Conservation (phyloP, 306 rosid genomes). For the Casuarina glauca region DNA sequence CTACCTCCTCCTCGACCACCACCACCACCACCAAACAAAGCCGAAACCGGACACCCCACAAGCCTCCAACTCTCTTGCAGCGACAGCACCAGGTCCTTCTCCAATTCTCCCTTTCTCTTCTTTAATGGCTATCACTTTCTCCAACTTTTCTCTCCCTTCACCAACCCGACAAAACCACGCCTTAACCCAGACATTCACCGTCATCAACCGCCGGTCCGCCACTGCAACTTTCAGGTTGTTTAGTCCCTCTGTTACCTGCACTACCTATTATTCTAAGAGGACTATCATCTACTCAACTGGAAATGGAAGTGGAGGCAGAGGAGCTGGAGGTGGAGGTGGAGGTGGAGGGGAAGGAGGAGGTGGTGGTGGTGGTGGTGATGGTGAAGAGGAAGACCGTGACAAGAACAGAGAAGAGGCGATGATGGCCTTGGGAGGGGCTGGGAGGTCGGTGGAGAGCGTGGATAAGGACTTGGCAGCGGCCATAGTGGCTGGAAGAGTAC, state of each 20-base stretch:
- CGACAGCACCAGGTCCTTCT: neutral
- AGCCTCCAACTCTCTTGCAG: conserved; percentile 7
- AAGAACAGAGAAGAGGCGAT: conserved; percentile 64
- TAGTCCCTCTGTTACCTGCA: conserved; percentile 23
- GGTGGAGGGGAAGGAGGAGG: neutral
- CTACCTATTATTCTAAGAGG: conserved; percentile 17
- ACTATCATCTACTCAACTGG: conserved; percentile 25
- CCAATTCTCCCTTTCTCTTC: neutral
- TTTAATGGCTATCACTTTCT: conserved; percentile 55
- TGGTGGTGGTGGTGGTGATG: conserved; percentile 26
- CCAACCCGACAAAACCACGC: conserved; percentile 16
- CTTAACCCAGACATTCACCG: conserved; percentile 27
- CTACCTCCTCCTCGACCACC: neutral
- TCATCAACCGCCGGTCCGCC: conserved; percentile 7
- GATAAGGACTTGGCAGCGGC: conserved; percentile 81
- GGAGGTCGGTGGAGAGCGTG: conserved; percentile 65
- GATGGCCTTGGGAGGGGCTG: conserved; percentile 56
- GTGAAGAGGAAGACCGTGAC: conserved; percentile 50
- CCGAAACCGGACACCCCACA: neutral
- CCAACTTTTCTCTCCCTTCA: conserved; percentile 38
- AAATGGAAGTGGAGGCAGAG: conserved; percentile 24
- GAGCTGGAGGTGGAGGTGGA: conserved; percentile 3
- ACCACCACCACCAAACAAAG: neutral
- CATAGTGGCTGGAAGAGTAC: conserved; percentile 62
- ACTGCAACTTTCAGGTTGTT: neutral